Evolutionary conservation across 2,329 filamentous ascomycete genomes (phyloP).

Genomic region (Penicillium occitanis): DNA sequence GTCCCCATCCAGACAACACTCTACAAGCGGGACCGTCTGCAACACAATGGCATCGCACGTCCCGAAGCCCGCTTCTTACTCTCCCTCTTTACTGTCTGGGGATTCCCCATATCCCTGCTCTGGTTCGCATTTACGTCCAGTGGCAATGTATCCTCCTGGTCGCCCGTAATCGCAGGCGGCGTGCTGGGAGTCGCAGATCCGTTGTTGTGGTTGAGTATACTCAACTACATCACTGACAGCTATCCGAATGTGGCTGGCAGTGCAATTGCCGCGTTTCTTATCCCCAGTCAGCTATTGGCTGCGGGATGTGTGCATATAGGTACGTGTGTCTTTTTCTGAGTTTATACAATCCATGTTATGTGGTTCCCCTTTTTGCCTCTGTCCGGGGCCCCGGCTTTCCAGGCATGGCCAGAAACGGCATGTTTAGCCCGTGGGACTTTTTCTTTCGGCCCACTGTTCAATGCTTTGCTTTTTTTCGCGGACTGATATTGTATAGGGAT

Average conservation of each 20-base stretch:
- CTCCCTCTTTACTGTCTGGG: slow-evolving; percentile 46
- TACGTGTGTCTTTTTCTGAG: slow-evolving; percentile 20
- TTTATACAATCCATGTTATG: not conserved
- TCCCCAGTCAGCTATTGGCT: slow-evolving; percentile 46
- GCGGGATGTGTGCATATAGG: slow-evolving; percentile 44
- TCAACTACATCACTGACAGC: slow-evolving; percentile 47
- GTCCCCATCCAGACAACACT: slow-evolving; percentile 46
- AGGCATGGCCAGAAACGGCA: not conserved
- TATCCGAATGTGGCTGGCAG: slow-evolving; percentile 46
- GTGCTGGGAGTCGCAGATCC: slow-evolving; percentile 46
- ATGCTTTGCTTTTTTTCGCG: not conserved
- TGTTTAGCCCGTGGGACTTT: not conserved
- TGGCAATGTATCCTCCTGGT: slow-evolving; percentile 43
- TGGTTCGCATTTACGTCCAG: slow-evolving; percentile 48
- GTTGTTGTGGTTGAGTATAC: slow-evolving; percentile 46
- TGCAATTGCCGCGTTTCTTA: slow-evolving; percentile 47
- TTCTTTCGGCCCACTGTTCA: not conserved
- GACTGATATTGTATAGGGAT: slow-evolving; percentile 22
- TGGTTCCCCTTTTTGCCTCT: not conserved
- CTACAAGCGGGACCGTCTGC: slow-evolving; percentile 40
- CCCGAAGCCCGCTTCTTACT: slow-evolving; percentile 46
- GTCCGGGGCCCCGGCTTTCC: not conserved
- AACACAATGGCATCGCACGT: slow-evolving; percentile 34
- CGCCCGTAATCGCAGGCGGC: slow-evolving; percentile 42
- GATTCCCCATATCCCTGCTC: slow-evolving; percentile 44